Evolutionary conservation across 2,329 filamentous ascomycete species (phyloP).

Genomic region (Ophiostoma ips): DNA sequence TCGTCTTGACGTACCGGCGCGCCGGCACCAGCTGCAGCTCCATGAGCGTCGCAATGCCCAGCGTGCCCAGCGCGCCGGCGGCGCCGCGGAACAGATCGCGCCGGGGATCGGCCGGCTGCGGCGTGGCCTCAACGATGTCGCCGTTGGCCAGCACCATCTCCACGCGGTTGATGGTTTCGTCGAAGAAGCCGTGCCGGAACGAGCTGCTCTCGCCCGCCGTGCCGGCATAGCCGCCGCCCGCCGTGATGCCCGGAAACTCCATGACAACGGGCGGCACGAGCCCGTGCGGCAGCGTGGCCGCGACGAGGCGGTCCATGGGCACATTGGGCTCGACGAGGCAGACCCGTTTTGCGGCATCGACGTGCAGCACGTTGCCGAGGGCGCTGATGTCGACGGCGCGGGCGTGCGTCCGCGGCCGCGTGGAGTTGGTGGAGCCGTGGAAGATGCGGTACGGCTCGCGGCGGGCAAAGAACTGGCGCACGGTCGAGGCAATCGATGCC

Average conservation of each 20-base stretch:
- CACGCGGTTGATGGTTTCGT: constrained; percentile 46
- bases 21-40: constrained; percentile 50
- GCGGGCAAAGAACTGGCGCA: constrained; percentile 33
- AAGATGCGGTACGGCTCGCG: constrained; percentile 55
- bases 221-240: constrained; percentile 56
- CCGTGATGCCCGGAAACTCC: constrained; percentile 66
- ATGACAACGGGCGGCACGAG: constrained; percentile 59
- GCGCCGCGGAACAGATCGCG: constrained; percentile 51
- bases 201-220: constrained; percentile 57
- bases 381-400: constrained; percentile 43
- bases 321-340: constrained; percentile 65
- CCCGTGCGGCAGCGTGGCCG: constrained; percentile 48
- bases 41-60: constrained; percentile 53
- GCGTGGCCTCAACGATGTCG: constrained; percentile 37
- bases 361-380: constrained; percentile 47
- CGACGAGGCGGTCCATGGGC: constrained; percentile 57
- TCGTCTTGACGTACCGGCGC: constrained; percentile 45
- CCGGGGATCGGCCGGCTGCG: constrained; percentile 21
- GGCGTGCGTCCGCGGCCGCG: constrained; percentile 35
- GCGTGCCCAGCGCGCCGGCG: constrained; percentile 52
- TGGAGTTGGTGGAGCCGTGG: constrained; percentile 67
- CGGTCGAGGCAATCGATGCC: constrained; percentile 30
- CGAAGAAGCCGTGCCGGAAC: constrained; percentile 60
- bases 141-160: constrained; percentile 60
- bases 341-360: constrained; percentile 40